Evolutionary conservation across 2,329 filamentous ascomycete genomes (phyloP), one percentile per base, ranked within the genome.

Genomic region (Stemphylium vesicarium): DNA sequence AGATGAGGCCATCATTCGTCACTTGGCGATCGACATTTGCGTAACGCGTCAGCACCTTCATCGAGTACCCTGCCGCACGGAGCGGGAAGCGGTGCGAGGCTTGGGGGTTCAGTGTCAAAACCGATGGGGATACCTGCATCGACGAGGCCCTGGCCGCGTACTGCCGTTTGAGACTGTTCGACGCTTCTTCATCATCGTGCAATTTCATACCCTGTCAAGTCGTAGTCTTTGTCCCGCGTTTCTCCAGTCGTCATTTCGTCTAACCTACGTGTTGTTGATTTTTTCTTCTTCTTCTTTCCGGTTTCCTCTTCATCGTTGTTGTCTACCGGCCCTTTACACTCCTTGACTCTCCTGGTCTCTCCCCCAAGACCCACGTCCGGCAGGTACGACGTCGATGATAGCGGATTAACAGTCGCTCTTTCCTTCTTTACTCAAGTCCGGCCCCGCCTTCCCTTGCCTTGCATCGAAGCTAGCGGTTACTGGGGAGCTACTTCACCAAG

Each of bases 131-230:
- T 15, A 15, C 36, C 50, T 24, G 44, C 50, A 50, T 57, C 44
- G 40, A 50, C 44, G 35, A 53, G 29, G 39, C 50, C 40, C 32
- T 54, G 44, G 54, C 50, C 44, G 44, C 41, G 44, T 44, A 45
- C 39, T 49, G 56, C 29, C 38, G 48, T 53, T 49, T 51, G 44
- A 49, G 52, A 35, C 33, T 56, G 47, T 45, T 41, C 31, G 53
- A 16, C 43, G 40, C 50, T 53, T 44, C 36, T 42, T 42, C 50
- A 10, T 54, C 36, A 18, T 52, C 29, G 31, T 53, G 40, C 48
- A 56, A 53, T 55, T 47, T 57, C 46, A 29, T 43, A 42, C 50
- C 55, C 50, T 54, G 55, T 54, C 54, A 10, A 50, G n/a, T 24
- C n/a, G 37, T 36, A 18, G 38, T 31, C 33, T 18, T 36, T 35